Conservation (phyloP, 345 rosid species). For the Luvunga scandens region DNA sequence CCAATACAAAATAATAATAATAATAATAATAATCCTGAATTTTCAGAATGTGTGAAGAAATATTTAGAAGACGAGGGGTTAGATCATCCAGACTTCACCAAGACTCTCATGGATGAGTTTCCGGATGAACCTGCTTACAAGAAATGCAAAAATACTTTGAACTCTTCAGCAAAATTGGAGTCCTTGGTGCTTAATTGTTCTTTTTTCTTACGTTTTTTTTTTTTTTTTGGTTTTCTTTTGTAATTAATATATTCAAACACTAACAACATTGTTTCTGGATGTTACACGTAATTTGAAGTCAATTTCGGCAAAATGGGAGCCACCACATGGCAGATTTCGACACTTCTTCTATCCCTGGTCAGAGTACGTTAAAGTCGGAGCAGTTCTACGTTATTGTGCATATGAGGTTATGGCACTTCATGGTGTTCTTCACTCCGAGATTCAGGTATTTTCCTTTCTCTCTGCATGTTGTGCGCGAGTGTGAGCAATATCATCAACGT, state of each 20-base stretch:
- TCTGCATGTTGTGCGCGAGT: background rate
- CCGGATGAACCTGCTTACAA: slow-evolving; percentile 62
- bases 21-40: background rate
- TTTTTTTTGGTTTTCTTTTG: background rate
- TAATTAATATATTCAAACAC: background rate
- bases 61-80: slow-evolving; percentile 52
- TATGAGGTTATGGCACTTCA: slow-evolving; percentile 75
- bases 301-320: slow-evolving; percentile 67
- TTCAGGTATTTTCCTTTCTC: slow-evolving; percentile 43
- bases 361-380: slow-evolving; percentile 69
- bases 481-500: background rate
- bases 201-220: background rate
- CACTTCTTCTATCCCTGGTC: slow-evolving; percentile 71
- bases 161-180: slow-evolving; percentile 54
- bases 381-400: slow-evolving; percentile 53
- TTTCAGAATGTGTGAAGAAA: slow-evolving; percentile 59
- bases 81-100: slow-evolving; percentile 54
- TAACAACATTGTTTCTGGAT: slow-evolving; percentile 5
- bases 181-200: slow-evolving; percentile 37
- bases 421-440: slow-evolving; percentile 69
- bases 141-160: slow-evolving; percentile 43
- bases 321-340: slow-evolving; percentile 62
- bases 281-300: slow-evolving; percentile 31
- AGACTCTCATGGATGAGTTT: slow-evolving; percentile 54
- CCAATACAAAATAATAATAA: too few relatives aligned